These are phyloP conservation scores for Penicillium fimorum DNA, from an alignment of 495 filamentous ascomycete species.

Conservation along the genomic window DNA sequence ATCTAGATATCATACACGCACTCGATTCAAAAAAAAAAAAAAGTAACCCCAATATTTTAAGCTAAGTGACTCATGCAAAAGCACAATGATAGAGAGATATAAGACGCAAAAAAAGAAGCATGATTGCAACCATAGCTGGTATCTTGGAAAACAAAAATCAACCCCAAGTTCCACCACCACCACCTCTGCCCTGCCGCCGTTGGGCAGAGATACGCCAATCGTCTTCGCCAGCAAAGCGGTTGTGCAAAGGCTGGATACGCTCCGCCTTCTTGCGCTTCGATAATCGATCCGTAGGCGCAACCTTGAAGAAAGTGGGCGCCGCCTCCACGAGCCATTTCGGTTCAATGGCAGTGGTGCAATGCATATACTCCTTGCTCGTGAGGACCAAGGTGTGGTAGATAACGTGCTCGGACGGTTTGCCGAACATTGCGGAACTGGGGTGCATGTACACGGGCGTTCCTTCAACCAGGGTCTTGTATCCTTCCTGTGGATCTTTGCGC, in stretches of 20 bases:
- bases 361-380: slow-evolving; percentile 98
- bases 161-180: slow-evolving; percentile 95
- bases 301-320: slow-evolving; percentile 97
- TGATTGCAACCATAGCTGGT: slow-evolving; percentile 1
- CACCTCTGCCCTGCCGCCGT: slow-evolving; percentile 79
- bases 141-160: slow-evolving; percentile 37
- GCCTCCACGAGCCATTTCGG: slow-evolving; percentile 90
- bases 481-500: slow-evolving; percentile 92
- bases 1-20: neutral
- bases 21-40: neutral
- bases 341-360: slow-evolving; percentile 85
- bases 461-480: slow-evolving; percentile 95
- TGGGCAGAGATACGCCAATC: slow-evolving; percentile 94
- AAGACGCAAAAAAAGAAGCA: neutral
- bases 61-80: neutral
- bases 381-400: slow-evolving; percentile 87
- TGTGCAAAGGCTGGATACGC: slow-evolving; percentile 91
- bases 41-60: neutral
- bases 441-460: slow-evolving; percentile 94
- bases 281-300: slow-evolving; percentile 82
- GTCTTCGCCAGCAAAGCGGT: slow-evolving; percentile 85
- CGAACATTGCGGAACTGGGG: slow-evolving; percentile 85
- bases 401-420: slow-evolving; percentile 93
- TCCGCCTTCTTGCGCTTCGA: slow-evolving; percentile 93
- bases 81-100: neutral